Conservation (phyloP, 108 stramenopile genomes). For the Nitzschia palea region DNA sequence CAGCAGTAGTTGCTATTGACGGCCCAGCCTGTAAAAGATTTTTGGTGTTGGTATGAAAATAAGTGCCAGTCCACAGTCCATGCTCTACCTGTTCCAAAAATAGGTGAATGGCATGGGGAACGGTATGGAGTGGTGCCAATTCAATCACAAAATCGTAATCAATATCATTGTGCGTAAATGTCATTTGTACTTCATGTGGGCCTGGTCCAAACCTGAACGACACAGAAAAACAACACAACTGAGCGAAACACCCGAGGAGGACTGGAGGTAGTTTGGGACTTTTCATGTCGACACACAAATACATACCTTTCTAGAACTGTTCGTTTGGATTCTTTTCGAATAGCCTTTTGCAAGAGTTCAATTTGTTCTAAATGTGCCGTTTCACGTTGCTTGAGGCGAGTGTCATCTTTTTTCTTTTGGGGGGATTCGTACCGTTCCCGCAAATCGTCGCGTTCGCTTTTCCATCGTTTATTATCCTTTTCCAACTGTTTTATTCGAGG, state of each 20-base stretch:
- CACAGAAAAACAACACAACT: too few species aligned
- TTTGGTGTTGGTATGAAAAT: slow-evolving; percentile 71
- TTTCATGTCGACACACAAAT: too few species aligned
- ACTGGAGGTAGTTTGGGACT: too few species aligned
- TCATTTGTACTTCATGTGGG: slow-evolving; percentile 64
- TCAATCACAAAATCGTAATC: slow-evolving; percentile 50
- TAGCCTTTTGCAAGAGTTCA: slow-evolving; percentile 33
- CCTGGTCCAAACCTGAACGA: slow-evolving; percentile 66
- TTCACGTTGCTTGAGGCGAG: slow-evolving; percentile 39
- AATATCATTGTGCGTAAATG: slow-evolving; percentile 10
- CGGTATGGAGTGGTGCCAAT: slow-evolving; percentile 66
- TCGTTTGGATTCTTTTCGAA: slow-evolving; percentile 42
- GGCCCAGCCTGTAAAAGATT: slow-evolving; percentile 86
- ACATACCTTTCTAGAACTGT: slow-evolving; percentile 64
- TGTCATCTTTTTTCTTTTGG: not conserved
- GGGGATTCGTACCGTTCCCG: slow-evolving; percentile 5
- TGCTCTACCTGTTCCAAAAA: slow-evolving; percentile 86
- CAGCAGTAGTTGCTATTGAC: slow-evolving; percentile 18
- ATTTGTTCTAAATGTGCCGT: slow-evolving; percentile 48
- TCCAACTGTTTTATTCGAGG: slow-evolving; percentile 4
- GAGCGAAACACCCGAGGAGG: too few species aligned
- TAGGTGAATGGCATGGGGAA: slow-evolving; percentile 82
- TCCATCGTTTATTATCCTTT: not conserved
- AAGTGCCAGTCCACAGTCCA: slow-evolving; percentile 66
- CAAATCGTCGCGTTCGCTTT: slow-evolving; percentile 12